Conservation (phyloP, 2,329 filamentous ascomycete genomes). For the Trichoderma semiorbis region DNA sequence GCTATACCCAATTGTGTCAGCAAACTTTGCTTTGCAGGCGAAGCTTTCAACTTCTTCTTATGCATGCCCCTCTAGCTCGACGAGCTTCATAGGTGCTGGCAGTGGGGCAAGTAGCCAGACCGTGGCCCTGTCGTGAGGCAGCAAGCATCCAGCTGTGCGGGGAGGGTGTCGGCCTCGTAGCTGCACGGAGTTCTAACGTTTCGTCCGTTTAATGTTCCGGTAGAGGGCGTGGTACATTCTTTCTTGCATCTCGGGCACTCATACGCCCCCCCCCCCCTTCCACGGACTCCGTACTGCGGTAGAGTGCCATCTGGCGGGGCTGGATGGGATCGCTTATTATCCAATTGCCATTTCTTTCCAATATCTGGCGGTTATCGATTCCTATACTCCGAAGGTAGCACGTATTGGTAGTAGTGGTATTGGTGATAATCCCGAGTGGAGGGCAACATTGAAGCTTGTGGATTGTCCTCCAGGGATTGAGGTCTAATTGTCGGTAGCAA, state of each 20-base stretch:
- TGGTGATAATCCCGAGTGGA: not conserved
- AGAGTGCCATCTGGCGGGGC: constrained; percentile 6
- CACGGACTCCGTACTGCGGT: not conserved
- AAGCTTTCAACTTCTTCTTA: not conserved
- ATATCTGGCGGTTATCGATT: not conserved
- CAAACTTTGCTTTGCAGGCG: not conserved
- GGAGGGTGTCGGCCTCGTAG: constrained; percentile 9
- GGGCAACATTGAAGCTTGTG: not conserved
- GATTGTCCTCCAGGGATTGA: not conserved
- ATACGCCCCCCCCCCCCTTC: constrained; percentile 10
- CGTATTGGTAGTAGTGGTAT: not conserved
- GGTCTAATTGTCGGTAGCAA: not conserved
- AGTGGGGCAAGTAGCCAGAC: not conserved
- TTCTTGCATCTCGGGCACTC: not conserved
- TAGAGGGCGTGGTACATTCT: not conserved
- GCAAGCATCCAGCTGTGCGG: not conserved
- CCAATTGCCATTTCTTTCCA: constrained; percentile 5
- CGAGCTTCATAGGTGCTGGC: not conserved
- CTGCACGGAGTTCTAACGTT: not conserved
- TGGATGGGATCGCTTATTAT: not conserved
- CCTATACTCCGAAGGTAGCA: not conserved
- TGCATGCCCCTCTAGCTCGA: constrained; percentile 11
- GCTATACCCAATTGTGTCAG: not conserved
- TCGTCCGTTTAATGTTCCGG: not conserved
- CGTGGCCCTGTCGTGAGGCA: constrained; percentile 1